A percentile compares a stretch with the other conserved stretches of the same genome.
Conservation (phyloP, 164 flowering plant genomes). For the Annona cherimola region DNA sequence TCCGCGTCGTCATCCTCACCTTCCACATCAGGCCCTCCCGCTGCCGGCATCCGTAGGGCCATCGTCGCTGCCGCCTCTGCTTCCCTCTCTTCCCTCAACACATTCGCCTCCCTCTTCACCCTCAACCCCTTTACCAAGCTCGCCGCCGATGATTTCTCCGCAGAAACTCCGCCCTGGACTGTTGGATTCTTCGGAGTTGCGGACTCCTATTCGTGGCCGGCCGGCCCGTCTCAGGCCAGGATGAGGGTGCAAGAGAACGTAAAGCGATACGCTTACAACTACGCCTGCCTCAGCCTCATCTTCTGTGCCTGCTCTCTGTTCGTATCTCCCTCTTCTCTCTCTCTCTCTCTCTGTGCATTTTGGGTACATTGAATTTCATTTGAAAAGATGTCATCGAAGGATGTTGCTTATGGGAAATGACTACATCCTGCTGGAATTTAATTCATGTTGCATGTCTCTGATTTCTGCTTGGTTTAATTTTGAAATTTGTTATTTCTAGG, state of each 20-base stretch:
- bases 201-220: conserved; percentile 68
- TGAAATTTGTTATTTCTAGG: too few relatives aligned
- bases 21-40: conserved; percentile 8
- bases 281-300: conserved; percentile 45
- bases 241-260: conserved; percentile 80
- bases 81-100: conserved; percentile 28
- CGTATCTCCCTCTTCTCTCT: neutral
- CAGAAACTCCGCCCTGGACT: conserved; percentile 70
- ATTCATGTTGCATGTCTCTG: too few relatives aligned
- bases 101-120: conserved; percentile 54
- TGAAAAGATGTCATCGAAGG: too few relatives aligned
- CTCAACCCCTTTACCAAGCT: conserved; percentile 84
- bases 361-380: neutral
- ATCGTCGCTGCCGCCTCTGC: conserved; percentile 2
- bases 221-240: conserved; percentile 58
- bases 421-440: too few relatives aligned
- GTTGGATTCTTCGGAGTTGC: conserved; percentile 43
- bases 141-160: conserved; percentile 56
- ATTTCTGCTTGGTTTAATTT: too few relatives aligned
- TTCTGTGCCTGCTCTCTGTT: conserved; percentile 77
- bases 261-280: conserved; percentile 78
- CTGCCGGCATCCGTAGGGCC: conserved; percentile 11
- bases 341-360: neutral
- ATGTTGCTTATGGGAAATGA: too few relatives aligned
- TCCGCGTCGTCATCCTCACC: neutral